These are phyloP conservation scores for Monilinia fructigena DNA, from an alignment of 2,329 filamentous ascomycete genomes.

Conservation along the genomic window DNA sequence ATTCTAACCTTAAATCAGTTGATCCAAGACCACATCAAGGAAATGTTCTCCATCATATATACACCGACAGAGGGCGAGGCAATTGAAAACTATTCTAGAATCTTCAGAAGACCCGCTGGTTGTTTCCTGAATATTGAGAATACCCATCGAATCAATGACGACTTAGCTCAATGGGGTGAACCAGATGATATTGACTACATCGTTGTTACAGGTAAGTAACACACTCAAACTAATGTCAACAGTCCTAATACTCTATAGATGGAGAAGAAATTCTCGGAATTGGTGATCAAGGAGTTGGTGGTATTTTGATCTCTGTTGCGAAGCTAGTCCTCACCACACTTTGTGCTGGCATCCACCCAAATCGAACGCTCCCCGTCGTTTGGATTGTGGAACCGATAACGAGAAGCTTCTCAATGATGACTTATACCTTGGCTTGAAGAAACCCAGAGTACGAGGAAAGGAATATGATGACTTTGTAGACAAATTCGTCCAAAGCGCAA, in stretches of 20 bases:
- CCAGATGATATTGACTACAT: conserved; percentile 83
- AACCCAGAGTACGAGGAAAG: conserved; percentile 65
- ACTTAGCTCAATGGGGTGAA: conserved; percentile 65
- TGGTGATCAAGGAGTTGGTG: conserved; percentile 83
- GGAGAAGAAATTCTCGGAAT: conserved; percentile 79
- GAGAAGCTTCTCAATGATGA: conserved; percentile 70
- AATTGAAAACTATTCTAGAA: conserved; percentile 76
- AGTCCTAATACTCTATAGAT: conserved; percentile 42
- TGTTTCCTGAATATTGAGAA: conserved; percentile 77
- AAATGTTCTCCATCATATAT: conserved; percentile 90
- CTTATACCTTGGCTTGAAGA: conserved; percentile 73
- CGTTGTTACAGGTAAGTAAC: conserved; percentile 70
- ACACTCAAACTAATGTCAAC: conserved; percentile 40
- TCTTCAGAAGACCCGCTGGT: conserved; percentile 77
- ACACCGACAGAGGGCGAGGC: conserved; percentile 89
- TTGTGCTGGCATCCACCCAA: conserved; percentile 83
- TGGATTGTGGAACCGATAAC: conserved; percentile 87
- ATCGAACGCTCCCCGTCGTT: conserved; percentile 75
- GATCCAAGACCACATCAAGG: conserved; percentile 72
- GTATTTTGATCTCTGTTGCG: conserved; percentile 78
- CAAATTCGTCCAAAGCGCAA: conserved; percentile 66
- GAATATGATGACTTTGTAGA: conserved; percentile 77
- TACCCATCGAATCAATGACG: conserved; percentile 61
- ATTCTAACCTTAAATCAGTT: conserved; percentile 49
- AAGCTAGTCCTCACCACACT: conserved; percentile 81